A percentile compares a stretch with the other conserved stretches of the same genome.
phyloP scores from a whole-genome alignment of 2,329 filamentous ascomycete genomes.

The Harringtonia lauricola region DNA sequence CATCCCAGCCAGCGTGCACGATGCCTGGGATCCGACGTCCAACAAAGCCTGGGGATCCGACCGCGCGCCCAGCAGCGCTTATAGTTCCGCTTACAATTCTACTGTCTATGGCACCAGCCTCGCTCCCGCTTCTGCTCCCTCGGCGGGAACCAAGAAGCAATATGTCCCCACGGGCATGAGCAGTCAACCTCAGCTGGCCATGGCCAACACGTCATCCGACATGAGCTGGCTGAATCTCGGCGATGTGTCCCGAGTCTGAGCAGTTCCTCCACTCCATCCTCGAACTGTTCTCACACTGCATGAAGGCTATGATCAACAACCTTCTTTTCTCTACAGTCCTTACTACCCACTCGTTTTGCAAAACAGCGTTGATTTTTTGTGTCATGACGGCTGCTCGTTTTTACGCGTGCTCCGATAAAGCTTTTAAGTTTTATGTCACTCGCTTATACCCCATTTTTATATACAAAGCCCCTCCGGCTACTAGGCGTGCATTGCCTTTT shows the following conservation, averaged over 20 bases:
- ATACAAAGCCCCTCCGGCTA: too few relatives aligned
- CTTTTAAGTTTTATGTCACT: constrained; percentile 3
- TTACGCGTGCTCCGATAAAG: neutral
- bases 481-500: neutral
- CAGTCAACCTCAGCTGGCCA: constrained; percentile 38
- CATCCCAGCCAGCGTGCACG: constrained; percentile 51
- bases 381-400: neutral
- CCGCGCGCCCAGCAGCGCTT: constrained; percentile 40
- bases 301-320: neutral
- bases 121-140: constrained; percentile 19
- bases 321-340: neutral
- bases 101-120: constrained; percentile 31
- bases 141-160: constrained; percentile 2
- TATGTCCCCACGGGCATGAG: constrained; percentile 25
- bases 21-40: constrained; percentile 40
- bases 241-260: constrained; percentile 18
- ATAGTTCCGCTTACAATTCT: constrained; percentile 35
- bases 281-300: neutral
- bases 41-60: constrained; percentile 35
- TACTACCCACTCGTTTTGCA: neutral
- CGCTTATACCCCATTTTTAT: constrained; percentile 5
- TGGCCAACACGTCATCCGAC: constrained; percentile 44
- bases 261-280: too few relatives aligned
- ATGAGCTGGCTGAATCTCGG: constrained; percentile 76
- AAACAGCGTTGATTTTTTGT: neutral